Conservation (phyloP, 73 alveolate species). For the Uronychia binucleata region DNA sequence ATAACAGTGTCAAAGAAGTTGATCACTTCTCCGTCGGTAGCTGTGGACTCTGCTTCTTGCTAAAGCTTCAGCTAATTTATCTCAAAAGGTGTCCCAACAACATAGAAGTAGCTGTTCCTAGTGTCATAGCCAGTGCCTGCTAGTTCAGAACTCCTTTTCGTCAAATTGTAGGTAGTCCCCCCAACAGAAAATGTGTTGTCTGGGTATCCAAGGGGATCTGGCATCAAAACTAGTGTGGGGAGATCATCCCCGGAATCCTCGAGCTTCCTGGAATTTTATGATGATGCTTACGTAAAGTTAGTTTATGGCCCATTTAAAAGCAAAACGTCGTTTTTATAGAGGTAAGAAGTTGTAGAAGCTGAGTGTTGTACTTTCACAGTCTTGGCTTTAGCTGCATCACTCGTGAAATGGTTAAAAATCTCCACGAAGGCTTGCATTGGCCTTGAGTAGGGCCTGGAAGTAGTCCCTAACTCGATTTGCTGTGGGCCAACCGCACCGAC, state of each 20-base stretch:
- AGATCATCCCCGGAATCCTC: not conserved
- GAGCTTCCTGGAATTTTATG: not conserved
- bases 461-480: not conserved
- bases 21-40: not conserved
- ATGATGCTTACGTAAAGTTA: not conserved
- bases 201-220: not conserved
- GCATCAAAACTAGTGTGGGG: not conserved
- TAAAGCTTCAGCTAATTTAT: not conserved
- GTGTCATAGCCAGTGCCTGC: slow-evolving; percentile 1
- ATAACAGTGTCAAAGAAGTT: too few relatives aligned
- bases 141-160: not conserved
- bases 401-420: not conserved
- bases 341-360: not conserved
- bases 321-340: not conserved
- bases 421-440: not conserved
- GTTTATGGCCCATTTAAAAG: not conserved
- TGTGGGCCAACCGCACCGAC: not conserved
- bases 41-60: not conserved
- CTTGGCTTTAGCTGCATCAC: not conserved
- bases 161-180: not conserved
- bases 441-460: not conserved
- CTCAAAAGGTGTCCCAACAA: not conserved
- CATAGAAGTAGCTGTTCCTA: not conserved
- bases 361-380: not conserved
- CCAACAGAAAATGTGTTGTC: not conserved